A percentile compares a stretch with the other conserved stretches of the same genome.
phyloP scores from a whole-genome alignment of 2,329 filamentous ascomycete species.

The Ascomycota sp. region DNA sequence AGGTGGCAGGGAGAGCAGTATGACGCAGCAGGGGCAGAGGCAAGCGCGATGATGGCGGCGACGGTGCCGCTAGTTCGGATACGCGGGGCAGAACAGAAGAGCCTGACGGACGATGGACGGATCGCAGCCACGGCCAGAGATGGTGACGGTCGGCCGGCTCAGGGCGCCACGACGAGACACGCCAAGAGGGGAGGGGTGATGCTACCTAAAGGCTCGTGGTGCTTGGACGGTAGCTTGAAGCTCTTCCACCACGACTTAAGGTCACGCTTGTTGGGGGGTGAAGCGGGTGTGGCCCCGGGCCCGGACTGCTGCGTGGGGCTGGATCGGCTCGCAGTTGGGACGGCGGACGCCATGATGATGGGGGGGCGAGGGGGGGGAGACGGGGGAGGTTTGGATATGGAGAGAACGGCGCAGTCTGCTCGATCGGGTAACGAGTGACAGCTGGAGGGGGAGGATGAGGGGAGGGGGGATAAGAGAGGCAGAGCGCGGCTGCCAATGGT shows the following conservation, averaged over 20 bases:
- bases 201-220: constrained; percentile 34
- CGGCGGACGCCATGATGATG: constrained; percentile 15
- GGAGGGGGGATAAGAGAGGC: not conserved
- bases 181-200: not conserved
- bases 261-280: constrained; percentile 69
- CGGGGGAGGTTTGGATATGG: not conserved
- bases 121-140: no score
- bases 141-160: not conserved
- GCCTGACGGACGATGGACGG: no score
- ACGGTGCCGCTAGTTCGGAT: not conserved
- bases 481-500: not conserved
- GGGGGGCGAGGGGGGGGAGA: constrained; percentile 2
- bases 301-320: constrained; percentile 9
- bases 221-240: constrained; percentile 53
- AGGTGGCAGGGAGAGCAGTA: not conserved
- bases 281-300: constrained; percentile 25
- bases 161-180: no score
- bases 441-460: not conserved
- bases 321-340: constrained; percentile 12
- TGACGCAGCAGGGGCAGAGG: not conserved
- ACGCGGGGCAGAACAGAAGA: no score
- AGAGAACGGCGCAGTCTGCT: no score
- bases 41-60: not conserved
- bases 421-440: no score
- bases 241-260: constrained; percentile 94